A percentile compares a stretch with the other conserved stretches of the same genome.
phyloP scores from a whole-genome alignment of 148 eudicot genomes.

The Beta vulgaris region DNA sequence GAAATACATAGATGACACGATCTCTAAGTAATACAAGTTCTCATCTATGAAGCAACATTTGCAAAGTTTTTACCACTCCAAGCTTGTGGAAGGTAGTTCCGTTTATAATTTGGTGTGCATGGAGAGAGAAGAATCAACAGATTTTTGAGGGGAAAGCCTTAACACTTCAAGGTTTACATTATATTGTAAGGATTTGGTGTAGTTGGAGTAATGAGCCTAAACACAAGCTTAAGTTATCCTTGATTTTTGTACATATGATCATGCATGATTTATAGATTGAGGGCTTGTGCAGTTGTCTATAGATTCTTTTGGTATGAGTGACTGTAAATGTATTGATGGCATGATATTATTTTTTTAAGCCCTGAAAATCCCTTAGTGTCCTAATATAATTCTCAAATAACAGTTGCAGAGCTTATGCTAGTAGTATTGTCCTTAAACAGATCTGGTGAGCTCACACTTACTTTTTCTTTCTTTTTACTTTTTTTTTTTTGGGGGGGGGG shows the following conservation, averaged over 20 bases:
- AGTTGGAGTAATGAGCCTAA: neutral
- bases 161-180: neutral
- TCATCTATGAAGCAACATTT: neutral
- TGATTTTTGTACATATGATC: neutral
- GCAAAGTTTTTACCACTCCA: neutral
- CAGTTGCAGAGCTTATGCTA: no score
- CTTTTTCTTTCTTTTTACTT: neutral
- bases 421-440: neutral
- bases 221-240: no score
- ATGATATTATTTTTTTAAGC: neutral
- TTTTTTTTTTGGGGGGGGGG: neutral
- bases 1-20: neutral
- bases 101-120: neutral
- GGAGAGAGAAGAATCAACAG: neutral
- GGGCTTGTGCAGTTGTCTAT: neutral
- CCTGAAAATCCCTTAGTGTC: no score
- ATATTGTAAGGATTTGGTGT: neutral
- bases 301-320: neutral
- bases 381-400: no score
- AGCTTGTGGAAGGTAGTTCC: neutral
- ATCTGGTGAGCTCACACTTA: neutral
- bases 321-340: neutral
- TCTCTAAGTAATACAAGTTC: neutral
- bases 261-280: neutral
- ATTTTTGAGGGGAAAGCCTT: constrained; percentile 1